phyloP scores from a whole-genome alignment of 1,139 yeast genomes.

The Oligophagozyma castellii region DNA sequence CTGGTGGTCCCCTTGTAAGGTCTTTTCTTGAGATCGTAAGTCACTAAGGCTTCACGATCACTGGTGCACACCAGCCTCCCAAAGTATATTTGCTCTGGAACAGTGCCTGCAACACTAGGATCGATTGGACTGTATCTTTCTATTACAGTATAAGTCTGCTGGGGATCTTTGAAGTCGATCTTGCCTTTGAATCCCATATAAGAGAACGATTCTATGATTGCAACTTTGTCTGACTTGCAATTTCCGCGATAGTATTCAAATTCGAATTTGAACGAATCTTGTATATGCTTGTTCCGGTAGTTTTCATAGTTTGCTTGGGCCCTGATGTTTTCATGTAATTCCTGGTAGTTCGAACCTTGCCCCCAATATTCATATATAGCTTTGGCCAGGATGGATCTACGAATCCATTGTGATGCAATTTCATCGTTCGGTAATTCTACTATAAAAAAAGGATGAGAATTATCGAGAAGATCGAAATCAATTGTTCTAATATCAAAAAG shows the following conservation, averaged over 20 bases:
- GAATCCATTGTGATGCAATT: conserved; percentile 51
- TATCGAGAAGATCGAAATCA: conserved; percentile 48
- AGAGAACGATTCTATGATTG: conserved; percentile 56
- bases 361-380: conserved; percentile 87
- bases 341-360: conserved; percentile 40
- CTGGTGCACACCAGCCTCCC: conserved; percentile 60
- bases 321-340: conserved; percentile 44
- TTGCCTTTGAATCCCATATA: conserved; percentile 67
- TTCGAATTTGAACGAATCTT: conserved; percentile 64
- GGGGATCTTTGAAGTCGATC: conserved; percentile 66
- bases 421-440: conserved; percentile 50
- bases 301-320: conserved; percentile 15
- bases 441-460: conserved; percentile 53
- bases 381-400: conserved; percentile 54
- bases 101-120: conserved; percentile 38
- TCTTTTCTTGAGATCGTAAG: conserved; percentile 68
- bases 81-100: conserved; percentile 52
- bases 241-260: conserved; percentile 65
- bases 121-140: conserved; percentile 47
- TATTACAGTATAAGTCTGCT: conserved; percentile 54
- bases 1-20: conserved; percentile 92
- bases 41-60: conserved; percentile 57
- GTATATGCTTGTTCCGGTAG: conserved; percentile 24
- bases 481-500: conserved; percentile 35
- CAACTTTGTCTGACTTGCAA: conserved; percentile 37